Conservation (phyloP, 2,329 filamentous ascomycete genomes). For the Diaporthe velutina region DNA sequence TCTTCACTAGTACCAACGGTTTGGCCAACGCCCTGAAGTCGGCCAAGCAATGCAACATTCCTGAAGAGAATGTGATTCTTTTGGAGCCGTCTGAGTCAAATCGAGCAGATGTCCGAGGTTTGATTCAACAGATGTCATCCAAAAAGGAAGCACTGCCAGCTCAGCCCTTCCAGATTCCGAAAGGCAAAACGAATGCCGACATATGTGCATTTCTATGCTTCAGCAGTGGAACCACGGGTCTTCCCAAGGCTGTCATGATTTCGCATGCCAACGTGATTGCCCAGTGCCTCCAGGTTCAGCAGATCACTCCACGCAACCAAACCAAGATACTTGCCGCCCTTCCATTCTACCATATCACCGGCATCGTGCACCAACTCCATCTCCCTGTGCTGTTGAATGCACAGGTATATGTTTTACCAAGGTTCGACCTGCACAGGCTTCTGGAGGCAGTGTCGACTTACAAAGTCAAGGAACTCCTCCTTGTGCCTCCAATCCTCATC, state of each 20-base stretch:
- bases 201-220: conserved; percentile 58
- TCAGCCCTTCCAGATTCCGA: conserved; percentile 51
- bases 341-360: conserved; percentile 74
- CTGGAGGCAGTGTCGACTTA: conserved; percentile 64
- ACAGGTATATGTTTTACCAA: conserved; percentile 73
- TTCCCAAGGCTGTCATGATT: conserved; percentile 70
- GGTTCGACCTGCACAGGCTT: conserved; percentile 72
- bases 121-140: conserved; percentile 54
- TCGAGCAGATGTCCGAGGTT: conserved; percentile 52
- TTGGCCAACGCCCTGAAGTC: conserved; percentile 18
- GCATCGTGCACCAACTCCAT: conserved; percentile 73
- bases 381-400: conserved; percentile 73
- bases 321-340: conserved; percentile 68
- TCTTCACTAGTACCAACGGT: conserved; percentile 66
- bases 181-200: conserved; percentile 59
- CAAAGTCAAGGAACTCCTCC: conserved; percentile 66
- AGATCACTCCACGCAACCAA: conserved; percentile 57
- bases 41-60: conserved; percentile 48
- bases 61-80: conserved; percentile 56
- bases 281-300: conserved; percentile 71
- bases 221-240: conserved; percentile 70
- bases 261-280: conserved; percentile 70
- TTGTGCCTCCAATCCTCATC: conserved; percentile 73
- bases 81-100: conserved; percentile 55
- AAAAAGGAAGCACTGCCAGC: conserved; percentile 40